Evolutionary conservation across 768 basidiomycete species (phyloP).

Genomic region (Amanita pseudoporphyria): DNA sequence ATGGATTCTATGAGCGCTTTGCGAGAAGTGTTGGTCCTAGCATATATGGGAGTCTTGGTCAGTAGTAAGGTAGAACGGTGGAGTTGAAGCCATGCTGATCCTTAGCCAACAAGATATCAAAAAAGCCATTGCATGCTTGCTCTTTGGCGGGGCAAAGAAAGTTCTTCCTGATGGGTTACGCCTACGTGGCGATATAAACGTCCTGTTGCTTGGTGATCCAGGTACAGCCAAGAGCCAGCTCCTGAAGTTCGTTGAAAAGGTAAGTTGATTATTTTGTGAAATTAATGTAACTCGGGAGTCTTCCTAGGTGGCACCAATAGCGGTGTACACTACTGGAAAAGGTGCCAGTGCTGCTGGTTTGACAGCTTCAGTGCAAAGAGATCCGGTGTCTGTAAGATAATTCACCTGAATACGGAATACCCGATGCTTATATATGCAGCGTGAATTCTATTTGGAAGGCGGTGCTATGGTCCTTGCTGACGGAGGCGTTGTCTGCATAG

Average conservation of each 20-base stretch:
- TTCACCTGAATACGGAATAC: slow-evolving; percentile 7
- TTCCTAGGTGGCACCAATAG: slow-evolving; percentile 84
- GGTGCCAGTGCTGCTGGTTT: slow-evolving; percentile 98
- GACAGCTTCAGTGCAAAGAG: slow-evolving; percentile 94
- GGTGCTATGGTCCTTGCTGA: slow-evolving; percentile 99
- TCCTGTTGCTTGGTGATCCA: slow-evolving; percentile 91
- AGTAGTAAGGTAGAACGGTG: slow-evolving; percentile 3
- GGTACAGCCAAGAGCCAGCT: slow-evolving; percentile 98
- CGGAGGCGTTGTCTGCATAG: slow-evolving; percentile 97
- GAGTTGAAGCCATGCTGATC: background rate
- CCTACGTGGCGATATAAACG: slow-evolving; percentile 95
- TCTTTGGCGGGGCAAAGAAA: slow-evolving; percentile 97
- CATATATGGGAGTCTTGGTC: slow-evolving; percentile 92
- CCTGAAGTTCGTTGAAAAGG: slow-evolving; percentile 98
- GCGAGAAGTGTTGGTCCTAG: slow-evolving; percentile 91
- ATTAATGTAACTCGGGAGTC: background rate
- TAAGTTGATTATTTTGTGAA: slow-evolving; percentile 15
- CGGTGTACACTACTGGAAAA: slow-evolving; percentile 98
- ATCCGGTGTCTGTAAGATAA: slow-evolving; percentile 68
- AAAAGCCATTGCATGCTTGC: slow-evolving; percentile 92
- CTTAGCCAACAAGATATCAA: slow-evolving; percentile 73
- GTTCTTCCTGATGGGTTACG: slow-evolving; percentile 96
- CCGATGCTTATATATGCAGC: slow-evolving; percentile 31
- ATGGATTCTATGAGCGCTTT: slow-evolving; percentile 89
- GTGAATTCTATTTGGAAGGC: slow-evolving; percentile 98